A percentile compares a stretch with the other conserved stretches of the same genome.
These are phyloP conservation scores for Dactylellina leptospora DNA, from an alignment of 2,329 filamentous ascomycete genomes.

Conservation along the genomic window DNA sequence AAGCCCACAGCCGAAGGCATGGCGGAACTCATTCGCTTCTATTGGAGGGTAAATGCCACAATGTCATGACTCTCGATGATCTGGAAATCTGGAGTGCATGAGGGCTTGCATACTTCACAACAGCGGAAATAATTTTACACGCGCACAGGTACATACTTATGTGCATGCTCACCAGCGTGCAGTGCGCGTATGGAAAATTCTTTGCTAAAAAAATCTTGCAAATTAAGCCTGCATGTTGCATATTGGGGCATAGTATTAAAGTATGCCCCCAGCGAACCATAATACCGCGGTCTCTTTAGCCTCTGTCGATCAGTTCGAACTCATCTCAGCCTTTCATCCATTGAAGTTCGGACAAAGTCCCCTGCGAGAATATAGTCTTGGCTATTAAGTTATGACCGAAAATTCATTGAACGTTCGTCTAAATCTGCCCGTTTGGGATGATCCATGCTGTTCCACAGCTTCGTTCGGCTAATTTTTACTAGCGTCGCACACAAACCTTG, in stretches of 20 bases:
- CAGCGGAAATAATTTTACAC: background rate
- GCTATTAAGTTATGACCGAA: slow-evolving; percentile 16
- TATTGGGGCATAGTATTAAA: too few species aligned
- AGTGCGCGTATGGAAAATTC: too few species aligned
- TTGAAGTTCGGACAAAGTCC: slow-evolving; percentile 10
- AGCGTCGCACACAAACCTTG: background rate
- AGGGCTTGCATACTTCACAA: slow-evolving; percentile 39
- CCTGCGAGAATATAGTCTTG: slow-evolving; percentile 7
- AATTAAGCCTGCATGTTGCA: too few species aligned
- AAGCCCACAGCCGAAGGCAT: background rate
- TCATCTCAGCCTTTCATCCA: too few species aligned
- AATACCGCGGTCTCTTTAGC: too few species aligned
- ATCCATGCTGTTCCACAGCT: slow-evolving; percentile 36
- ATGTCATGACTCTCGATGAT: background rate
- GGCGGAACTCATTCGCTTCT: background rate
- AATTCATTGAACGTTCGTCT: slow-evolving; percentile 23
- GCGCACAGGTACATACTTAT: too few species aligned
- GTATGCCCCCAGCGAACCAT: too few species aligned
- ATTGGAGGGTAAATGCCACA: slow-evolving; percentile 29
- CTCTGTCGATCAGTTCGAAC: too few species aligned
- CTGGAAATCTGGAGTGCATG: slow-evolving; percentile 37
- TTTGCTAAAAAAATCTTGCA: too few species aligned
- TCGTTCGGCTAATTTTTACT: slow-evolving; percentile 43
- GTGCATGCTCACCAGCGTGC: too few species aligned
- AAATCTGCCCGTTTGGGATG: slow-evolving; percentile 35